Conservation (phyloP, 352 stramenopile species). For the Peronospora destructor region DNA sequence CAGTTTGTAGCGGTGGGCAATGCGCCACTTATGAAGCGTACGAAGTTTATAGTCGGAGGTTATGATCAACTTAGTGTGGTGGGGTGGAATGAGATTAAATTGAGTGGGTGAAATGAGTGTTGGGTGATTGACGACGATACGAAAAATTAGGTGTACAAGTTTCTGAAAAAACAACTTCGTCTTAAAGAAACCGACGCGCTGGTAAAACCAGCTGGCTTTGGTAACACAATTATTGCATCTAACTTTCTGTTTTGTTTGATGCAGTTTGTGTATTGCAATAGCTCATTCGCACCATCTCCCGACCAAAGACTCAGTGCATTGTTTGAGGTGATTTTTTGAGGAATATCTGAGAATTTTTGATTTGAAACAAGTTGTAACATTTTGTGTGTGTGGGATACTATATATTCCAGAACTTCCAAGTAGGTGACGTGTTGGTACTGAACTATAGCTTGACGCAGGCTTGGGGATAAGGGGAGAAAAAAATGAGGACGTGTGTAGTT, state of each 20-base stretch:
- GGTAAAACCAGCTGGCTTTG: constrained; percentile 18
- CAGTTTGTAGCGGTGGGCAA: constrained; percentile 79
- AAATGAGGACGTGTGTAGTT: no score
- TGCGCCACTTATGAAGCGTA: constrained; percentile 81
- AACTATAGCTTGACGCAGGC: constrained; percentile 84
- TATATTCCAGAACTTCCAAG: constrained; percentile 62
- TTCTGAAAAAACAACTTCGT: constrained; percentile 74
- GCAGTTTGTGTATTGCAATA: constrained; percentile 87
- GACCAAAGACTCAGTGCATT: constrained; percentile 73
- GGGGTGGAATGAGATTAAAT: constrained; percentile 10
- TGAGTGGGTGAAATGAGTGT: not conserved
- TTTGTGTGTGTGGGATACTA: not conserved
- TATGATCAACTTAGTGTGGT: constrained; percentile 71
- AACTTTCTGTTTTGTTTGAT: constrained; percentile 1
- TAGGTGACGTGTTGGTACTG: constrained; percentile 69
- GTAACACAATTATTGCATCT: not conserved
- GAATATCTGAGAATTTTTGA: not conserved
- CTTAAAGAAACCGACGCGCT: constrained; percentile 68
- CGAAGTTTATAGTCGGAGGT: constrained; percentile 80
- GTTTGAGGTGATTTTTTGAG: constrained; percentile 43
- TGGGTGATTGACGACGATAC: not conserved
- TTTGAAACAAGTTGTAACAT: no score
- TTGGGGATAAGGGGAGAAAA: constrained; percentile 44
- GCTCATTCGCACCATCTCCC: constrained; percentile 75
- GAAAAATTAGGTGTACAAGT: constrained; percentile 65